Conservation (phyloP, 2,329 filamentous ascomycete genomes). For the Zymoseptoria tritici region DNA sequence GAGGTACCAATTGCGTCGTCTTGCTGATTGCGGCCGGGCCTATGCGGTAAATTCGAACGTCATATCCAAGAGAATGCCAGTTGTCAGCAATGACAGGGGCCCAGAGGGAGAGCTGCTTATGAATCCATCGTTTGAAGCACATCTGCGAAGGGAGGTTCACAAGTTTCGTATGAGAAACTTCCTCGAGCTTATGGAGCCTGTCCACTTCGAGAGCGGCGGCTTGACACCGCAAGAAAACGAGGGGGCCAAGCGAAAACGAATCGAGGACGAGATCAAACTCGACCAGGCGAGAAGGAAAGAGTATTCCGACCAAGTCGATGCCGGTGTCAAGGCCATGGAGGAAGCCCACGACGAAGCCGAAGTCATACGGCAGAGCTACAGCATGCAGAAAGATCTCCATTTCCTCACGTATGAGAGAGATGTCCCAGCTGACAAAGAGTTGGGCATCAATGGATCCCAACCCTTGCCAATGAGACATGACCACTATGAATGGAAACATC, state of each 20-base stretch:
- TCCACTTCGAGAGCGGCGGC: neutral
- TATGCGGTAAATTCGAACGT: neutral
- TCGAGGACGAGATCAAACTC: neutral
- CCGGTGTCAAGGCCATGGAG: neutral
- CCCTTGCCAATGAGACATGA: neutral
- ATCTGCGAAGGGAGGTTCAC: neutral
- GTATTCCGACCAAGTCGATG: neutral
- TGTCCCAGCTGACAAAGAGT: neutral
- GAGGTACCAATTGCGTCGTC: neutral
- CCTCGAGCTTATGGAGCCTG: neutral
- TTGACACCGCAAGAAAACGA: neutral
- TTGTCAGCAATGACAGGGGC: neutral
- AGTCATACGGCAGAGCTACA: neutral
- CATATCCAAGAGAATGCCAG: neutral
- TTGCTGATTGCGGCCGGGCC: neutral
- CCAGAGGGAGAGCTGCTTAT: neutral
- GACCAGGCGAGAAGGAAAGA: neutral
- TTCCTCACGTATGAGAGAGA: neutral
- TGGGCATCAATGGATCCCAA: neutral
- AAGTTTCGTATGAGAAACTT: neutral
- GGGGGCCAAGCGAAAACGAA: neutral
- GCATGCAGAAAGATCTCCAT: neutral
- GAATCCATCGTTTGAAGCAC: neutral
- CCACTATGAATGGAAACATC: neutral
- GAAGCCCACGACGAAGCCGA: neutral